Base-by-base conservation (phyloP, 768 basidiomycete genomes). In the Tylopilus vinaceipallidus region DNA sequence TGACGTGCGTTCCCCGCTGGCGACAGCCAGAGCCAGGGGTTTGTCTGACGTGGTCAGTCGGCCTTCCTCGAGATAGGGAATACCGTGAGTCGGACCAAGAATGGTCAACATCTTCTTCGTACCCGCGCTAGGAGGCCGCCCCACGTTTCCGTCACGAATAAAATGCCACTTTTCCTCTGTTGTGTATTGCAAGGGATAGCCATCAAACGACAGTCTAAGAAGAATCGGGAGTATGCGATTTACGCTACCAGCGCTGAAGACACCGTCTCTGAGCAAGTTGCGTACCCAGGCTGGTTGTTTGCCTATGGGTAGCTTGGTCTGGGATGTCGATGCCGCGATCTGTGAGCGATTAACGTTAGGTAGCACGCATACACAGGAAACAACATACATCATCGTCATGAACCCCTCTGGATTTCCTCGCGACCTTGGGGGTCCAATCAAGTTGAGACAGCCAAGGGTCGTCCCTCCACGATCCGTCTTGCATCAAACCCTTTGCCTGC, bases 381-480 rank as follows among this genome's bases (percentile, higher is more conserved):
- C n/a, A 9, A 51, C 48, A n/a, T 43, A 72, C 27, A 29, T n/a
- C 74, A 13, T 40, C 19, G 2, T 63, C 51, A 14, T 67, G 47
- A 8, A 88, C 62, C 0, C 88, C 88, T 61, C 89, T 74, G 9
- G 85, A 83, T 64, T 83, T 82, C 32, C 80, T 78, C 0, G 82
- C 83, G 6, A 78, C 74, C 67, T 98, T 98, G 1, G 91, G 91
- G 1, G 90, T 85, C 97, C 97, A 98, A 64, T 99, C 95, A 49
- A 98, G 74, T 66, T 99, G 97, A 42, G 75, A 79, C 13, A 95
- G 68, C 92, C 93, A 97, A 7, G 83, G 82, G 66, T 92, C 88
- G 3, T 77, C 74, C 63, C 75, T 79, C 87, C 84, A 92, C 42
- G 63, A 67, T 26, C 71, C 79, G 41, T 69, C 66, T 11, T 72